A percentile compares a stretch with the other conserved stretches of the same genome.
phyloP scores from a whole-genome alignment of 345 rosid species.

The Hibiscus syriacus region DNA sequence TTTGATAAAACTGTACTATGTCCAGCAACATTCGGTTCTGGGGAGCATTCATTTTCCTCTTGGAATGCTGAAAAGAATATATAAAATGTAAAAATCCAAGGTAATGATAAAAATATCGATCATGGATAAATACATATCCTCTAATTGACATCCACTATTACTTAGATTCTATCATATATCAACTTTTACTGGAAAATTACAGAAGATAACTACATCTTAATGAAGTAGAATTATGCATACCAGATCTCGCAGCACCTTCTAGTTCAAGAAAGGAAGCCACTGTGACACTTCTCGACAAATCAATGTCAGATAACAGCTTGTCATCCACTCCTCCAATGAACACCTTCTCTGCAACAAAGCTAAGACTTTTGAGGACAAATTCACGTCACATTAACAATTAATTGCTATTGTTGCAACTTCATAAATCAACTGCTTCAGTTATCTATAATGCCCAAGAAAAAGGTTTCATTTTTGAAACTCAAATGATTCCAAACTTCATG shows the following conservation, averaged over 20 bases:
- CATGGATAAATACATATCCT: neutral
- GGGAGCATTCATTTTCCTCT: constrained; percentile 50
- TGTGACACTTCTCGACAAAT: constrained; percentile 77
- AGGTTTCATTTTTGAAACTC: neutral
- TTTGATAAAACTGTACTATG: constrained; percentile 34
- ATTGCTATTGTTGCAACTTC: neutral
- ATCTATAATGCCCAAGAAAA: neutral
- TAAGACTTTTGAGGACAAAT: constrained; percentile 35
- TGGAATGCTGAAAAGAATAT: constrained; percentile 68
- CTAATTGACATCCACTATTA: neutral
- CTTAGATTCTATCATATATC: neutral
- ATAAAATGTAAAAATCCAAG: constrained; percentile 4
- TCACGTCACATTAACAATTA: neutral
- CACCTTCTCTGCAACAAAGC: constrained; percentile 83
- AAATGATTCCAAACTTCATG: neutral
- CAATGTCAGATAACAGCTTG: constrained; percentile 85
- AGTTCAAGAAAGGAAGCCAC: constrained; percentile 96
- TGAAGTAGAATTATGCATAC: constrained; percentile 49
- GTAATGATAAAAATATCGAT: neutral
- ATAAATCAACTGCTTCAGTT: neutral
- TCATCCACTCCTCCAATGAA: constrained; percentile 96
- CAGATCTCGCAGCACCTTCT: constrained; percentile 94
- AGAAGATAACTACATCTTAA: constrained; percentile 4
- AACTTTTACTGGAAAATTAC: neutral
- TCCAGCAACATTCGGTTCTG: constrained; percentile 41